phyloP scores from a whole-genome alignment of 306 rosid species.

The Notholithocarpus densiflorus region DNA sequence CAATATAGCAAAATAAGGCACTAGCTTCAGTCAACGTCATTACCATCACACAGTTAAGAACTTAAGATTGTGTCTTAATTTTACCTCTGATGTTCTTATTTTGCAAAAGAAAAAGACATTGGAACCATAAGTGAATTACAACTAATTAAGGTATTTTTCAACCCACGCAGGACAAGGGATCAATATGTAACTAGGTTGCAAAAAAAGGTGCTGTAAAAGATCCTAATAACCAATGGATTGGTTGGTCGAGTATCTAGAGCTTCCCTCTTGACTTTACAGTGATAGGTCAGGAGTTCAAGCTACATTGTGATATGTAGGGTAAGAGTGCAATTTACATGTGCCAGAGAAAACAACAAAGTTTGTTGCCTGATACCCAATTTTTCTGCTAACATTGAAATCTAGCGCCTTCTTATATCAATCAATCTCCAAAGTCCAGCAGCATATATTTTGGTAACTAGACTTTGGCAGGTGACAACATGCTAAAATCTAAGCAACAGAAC shows the following conservation, averaged over 20 bases:
- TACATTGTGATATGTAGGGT: neutral
- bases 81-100: neutral
- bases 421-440: neutral
- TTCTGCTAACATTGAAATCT: neutral
- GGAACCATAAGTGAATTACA: neutral
- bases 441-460: neutral
- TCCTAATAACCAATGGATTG: neutral
- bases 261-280: neutral
- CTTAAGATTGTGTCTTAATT: neutral
- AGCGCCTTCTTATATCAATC: neutral
- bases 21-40: neutral
- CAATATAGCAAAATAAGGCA: neutral
- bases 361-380: neutral
- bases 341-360: neutral
- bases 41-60: neutral
- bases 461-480: neutral
- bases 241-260: neutral
- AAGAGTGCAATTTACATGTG: neutral
- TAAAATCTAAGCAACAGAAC: neutral
- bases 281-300: neutral
- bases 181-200: neutral
- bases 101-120: neutral
- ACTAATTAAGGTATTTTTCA: neutral
- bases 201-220: neutral
- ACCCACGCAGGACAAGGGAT: neutral